These are phyloP conservation scores for Cryphonectria parasitica DNA, from an alignment of 2,329 filamentous ascomycete species.

Conservation along the genomic window DNA sequence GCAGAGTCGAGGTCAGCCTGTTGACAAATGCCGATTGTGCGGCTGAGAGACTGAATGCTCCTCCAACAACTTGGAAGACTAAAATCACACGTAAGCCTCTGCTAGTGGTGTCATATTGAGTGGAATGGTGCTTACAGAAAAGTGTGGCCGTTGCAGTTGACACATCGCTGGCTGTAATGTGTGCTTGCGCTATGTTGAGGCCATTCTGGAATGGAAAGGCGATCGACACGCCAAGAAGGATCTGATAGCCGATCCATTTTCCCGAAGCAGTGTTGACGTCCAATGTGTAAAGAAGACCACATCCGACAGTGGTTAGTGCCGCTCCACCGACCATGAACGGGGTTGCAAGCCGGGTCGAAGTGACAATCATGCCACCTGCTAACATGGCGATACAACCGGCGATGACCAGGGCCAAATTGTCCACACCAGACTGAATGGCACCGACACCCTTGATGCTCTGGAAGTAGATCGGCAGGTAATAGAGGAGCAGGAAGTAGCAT, in stretches of 20 bases:
- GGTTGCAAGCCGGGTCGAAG: constrained; percentile 33
- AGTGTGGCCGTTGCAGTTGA: constrained; percentile 45
- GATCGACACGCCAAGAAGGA: constrained; percentile 22
- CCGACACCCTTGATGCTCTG: constrained; percentile 6
- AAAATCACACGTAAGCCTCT: neutral
- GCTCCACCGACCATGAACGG: constrained; percentile 42
- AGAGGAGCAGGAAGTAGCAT: constrained; percentile 32
- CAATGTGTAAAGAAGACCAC: constrained; percentile 41
- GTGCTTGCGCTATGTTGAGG: constrained; percentile 33
- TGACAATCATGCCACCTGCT: constrained; percentile 39
- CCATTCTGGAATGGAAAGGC: neutral
- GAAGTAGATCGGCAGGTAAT: constrained; percentile 20
- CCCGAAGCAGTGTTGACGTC: constrained; percentile 34
- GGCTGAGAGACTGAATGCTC: neutral
- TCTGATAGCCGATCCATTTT: constrained; percentile 44
- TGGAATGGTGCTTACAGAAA: constrained; percentile 28
- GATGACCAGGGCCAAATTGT: constrained; percentile 8
- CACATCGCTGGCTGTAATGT: constrained; percentile 40
- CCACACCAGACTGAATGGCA: constrained; percentile 3
- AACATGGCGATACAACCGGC: constrained; percentile 2
- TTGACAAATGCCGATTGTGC: constrained; percentile 4
- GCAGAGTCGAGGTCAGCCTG: neutral
- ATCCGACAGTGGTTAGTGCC: constrained; percentile 39
- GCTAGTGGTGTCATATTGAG: constrained; percentile 27
- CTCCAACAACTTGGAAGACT: constrained; percentile 10